Evolutionary conservation across 768 basidiomycete species (phyloP), one percentile per base, ranked within the genome.

Genomic region (Macrolepiota dolichaula): DNA sequence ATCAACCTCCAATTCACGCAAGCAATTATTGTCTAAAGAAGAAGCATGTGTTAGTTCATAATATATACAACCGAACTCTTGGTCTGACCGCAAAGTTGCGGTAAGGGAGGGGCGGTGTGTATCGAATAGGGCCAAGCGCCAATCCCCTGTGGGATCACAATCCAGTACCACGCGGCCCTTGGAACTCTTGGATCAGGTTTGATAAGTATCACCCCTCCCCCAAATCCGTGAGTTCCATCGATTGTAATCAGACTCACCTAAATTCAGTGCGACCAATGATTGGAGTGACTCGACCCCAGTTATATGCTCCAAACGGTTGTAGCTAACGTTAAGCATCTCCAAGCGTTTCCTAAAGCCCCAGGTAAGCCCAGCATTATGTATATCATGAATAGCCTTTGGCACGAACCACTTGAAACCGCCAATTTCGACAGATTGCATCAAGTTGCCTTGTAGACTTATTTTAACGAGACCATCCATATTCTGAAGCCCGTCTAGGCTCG

Each of bases 281-380:
- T 84, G 77, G 61, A 91, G 73, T 68, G 81, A 77, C 67, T 74
- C 83, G 52, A 97, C 73, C 38, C 89, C 89, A 29, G 68, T 66
- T 64, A 96, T 71, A 56, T 68, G 74, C 63, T 75, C 74, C 56
- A 98, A 69, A 70, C 81, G 73, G 71, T 98, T 98, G 55, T 85
- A 79, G 70, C 92, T 87, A 65, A 96, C 68, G 70, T 96, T 89
- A 51, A 98, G 74, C 78, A 87, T 83, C 75, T 97, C 94, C 67
- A 97, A 77, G 60, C 85, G 80, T 55, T 76, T 78, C 86, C 79
- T 80, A 69, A 57, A 40, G 19, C 47, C 37, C 62, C 62, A 49
- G 42, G 44, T 63, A 49, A 65, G 59, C 51, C 52, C 52, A 40
- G 36, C 13, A 24, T 13, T 63, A 55, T 10, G 40, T 44, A 54